phyloP scores from a whole-genome alignment of 768 basidiomycete genomes.

The Leccinum arenicola region DNA sequence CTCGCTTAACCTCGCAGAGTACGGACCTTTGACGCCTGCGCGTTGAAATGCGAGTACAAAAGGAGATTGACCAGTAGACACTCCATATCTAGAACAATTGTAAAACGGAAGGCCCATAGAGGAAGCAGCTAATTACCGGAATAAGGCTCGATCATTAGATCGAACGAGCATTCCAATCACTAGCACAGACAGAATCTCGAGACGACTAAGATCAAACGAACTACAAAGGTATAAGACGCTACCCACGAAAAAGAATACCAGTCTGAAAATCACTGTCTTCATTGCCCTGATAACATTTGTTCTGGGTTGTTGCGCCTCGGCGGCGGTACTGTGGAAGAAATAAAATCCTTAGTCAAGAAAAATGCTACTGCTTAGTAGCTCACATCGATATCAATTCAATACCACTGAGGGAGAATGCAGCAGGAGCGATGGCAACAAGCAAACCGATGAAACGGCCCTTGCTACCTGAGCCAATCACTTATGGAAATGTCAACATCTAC shows the following conservation, averaged over 20 bases:
- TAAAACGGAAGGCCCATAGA: background rate
- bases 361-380: constrained; percentile 21
- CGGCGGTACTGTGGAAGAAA: constrained; percentile 53
- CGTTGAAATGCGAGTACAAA: constrained; percentile 82
- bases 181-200: constrained; percentile 30
- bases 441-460: constrained; percentile 19
- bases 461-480: constrained; percentile 20
- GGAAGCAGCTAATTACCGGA: constrained; percentile 30
- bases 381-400: constrained; percentile 75
- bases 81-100: constrained; percentile 4
- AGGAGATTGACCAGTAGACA: constrained; percentile 66
- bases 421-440: constrained; percentile 19
- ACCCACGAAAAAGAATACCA: constrained; percentile 38
- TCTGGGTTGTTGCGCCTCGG: constrained; percentile 75
- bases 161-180: constrained; percentile 79
- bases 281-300: constrained; percentile 78
- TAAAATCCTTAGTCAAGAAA: constrained; percentile 8
- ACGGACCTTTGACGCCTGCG: constrained; percentile 62
- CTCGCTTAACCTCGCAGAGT: constrained; percentile 2
- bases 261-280: constrained; percentile 75
- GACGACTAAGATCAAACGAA: background rate
- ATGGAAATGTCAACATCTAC: background rate
- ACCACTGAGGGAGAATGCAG: constrained; percentile 73
- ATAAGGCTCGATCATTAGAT: constrained; percentile 54
- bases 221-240: background rate